A percentile compares a stretch with the other conserved stretches of the same genome.
phyloP scores from a whole-genome alignment of 2,329 filamentous ascomycete genomes.

The Zymoseptoria tritici region DNA sequence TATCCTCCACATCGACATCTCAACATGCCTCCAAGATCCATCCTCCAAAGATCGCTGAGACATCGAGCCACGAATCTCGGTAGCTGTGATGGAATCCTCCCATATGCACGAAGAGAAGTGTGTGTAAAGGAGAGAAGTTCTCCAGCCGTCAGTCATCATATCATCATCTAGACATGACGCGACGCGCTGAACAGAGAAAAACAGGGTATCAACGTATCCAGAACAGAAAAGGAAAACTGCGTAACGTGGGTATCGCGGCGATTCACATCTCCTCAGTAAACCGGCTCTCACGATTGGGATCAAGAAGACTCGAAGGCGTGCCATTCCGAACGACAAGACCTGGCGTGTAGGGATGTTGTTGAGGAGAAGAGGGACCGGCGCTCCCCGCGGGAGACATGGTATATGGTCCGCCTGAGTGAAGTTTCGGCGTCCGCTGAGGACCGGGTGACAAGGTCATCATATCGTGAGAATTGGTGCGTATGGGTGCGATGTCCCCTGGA shows the following conservation, averaged over 20 bases:
- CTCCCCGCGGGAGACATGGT: slow-evolving; percentile 14
- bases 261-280: slow-evolving; percentile 23
- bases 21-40: not conserved
- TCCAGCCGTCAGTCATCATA: slow-evolving; percentile 1
- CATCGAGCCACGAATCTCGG: not conserved
- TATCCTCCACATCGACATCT: not conserved
- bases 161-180: slow-evolving; percentile 3
- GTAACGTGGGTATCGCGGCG: slow-evolving; percentile 3
- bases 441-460: slow-evolving; percentile 27
- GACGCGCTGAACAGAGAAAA: not conserved
- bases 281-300: slow-evolving; percentile 16
- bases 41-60: not conserved
- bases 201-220: not conserved
- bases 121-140: not conserved
- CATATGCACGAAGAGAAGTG: not conserved
- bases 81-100: not conserved
- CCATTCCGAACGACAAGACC: not conserved
- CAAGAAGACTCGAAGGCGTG: slow-evolving; percentile 1
- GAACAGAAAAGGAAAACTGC: not conserved
- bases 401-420: slow-evolving; percentile 27
- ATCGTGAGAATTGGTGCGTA: slow-evolving; percentile 9
- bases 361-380: slow-evolving; percentile 11
- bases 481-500: slow-evolving; percentile 5
- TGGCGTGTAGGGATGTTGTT: slow-evolving; percentile 3
- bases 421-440: slow-evolving; percentile 27